Base-by-base conservation (phyloP, 176 grass and related monocot species). In the Dactylis glomerata region DNA sequence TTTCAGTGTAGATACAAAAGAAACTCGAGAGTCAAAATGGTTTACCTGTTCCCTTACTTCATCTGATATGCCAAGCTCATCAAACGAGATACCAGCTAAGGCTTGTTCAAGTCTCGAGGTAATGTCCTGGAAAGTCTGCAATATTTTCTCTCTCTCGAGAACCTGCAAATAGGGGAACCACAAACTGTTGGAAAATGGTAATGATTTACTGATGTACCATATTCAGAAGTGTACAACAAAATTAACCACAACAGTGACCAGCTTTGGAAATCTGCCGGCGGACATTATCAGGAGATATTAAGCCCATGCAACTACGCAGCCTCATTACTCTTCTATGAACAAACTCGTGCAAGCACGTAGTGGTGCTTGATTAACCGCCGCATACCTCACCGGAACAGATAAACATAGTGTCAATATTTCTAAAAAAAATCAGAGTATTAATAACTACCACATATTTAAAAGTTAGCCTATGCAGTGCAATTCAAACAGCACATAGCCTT, bases 11-110 rank as follows among this genome's bases (percentile, higher is more conserved):
- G 23, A 81, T 69, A 69, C 5, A 73, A 83, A 77, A 83, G 19
- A 27, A 55, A 77, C 26, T 51, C 8, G 0, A 24, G 55, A 75
- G 30, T 24, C 22, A 8, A 51, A 50, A 81, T 64, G 67, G 40
- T 45, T 28, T 89, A 99, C 96, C 93, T 99, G 96, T 85, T 99
- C 96, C 79, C 78, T 92, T 76, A 99, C 89, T 94, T 99, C 96
- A 89, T 96, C 93, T 24, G 93, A 99, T 86, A 99, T 86, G 47
- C 92, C 85, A 81, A 99, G 93, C 57, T 94, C 88, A 73, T 96
- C 91, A 84, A 99, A 94, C 6, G 89, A 90, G 79, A 96, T 89
- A 81, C 59, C 86, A 68, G 74, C 83, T 76, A 96, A 88, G 32
- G 93, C 85, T 85, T 96, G 78, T 61, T 92, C 96, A 75, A 99